Evolutionary conservation across 1,139 yeast species (phyloP).

Genomic region (Pichia sp.): DNA sequence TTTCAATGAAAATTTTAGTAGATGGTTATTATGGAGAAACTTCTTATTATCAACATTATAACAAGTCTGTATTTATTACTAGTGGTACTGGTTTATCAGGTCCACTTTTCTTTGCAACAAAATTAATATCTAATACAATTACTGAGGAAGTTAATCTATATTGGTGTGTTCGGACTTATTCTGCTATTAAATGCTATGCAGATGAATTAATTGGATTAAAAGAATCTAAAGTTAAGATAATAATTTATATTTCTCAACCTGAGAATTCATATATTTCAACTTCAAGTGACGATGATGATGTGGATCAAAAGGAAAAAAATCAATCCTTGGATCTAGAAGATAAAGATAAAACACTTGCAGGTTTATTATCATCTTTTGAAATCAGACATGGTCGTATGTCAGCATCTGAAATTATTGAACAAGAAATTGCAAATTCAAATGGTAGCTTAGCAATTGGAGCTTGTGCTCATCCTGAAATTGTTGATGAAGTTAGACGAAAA

Average conservation of each 20-base stretch:
- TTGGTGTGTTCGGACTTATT: conserved; percentile 45
- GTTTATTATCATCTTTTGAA: conserved; percentile 33
- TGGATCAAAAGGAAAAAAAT: conserved; percentile 5
- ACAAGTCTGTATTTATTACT: conserved; percentile 51
- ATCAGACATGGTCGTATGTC: conserved; percentile 44
- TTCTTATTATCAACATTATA: conserved; percentile 50
- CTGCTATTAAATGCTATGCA: conserved; percentile 46
- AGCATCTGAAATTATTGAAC: conserved; percentile 33
- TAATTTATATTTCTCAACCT: conserved; percentile 38
- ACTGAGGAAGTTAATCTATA: conserved; percentile 36
- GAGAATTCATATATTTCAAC: conserved; percentile 5
- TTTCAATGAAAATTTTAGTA: conserved; percentile 38
- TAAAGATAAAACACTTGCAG: not conserved
- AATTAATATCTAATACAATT: conserved; percentile 19
- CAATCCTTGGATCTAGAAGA: not conserved
- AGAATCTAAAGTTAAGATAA: conserved; percentile 33
- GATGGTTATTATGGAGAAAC: conserved; percentile 41
- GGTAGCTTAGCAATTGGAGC: conserved; percentile 42
- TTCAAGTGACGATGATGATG: conserved; percentile 7
- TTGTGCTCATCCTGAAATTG: conserved; percentile 46
- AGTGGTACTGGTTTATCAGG: conserved; percentile 77
- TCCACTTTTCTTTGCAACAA: conserved; percentile 32
- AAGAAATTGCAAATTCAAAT: conserved; percentile 33
- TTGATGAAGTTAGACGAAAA: conserved; percentile 41
- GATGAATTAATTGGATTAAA: conserved; percentile 36